Evolutionary conservation across 164 flowering plant species (phyloP).

Genomic region (Magnolia sinica): DNA sequence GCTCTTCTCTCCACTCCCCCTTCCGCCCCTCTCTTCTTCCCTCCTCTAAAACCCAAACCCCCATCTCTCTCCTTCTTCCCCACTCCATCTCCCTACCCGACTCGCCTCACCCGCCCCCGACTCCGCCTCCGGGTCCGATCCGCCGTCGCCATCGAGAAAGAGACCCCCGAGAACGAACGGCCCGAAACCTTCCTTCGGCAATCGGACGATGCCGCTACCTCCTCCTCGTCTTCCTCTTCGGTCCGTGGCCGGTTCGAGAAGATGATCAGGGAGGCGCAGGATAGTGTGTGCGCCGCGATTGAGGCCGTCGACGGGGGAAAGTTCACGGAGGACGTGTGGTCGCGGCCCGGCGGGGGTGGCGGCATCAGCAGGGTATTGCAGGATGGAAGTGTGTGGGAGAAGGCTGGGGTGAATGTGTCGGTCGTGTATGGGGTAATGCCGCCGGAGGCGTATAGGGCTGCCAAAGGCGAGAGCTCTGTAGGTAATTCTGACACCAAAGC

Average conservation of each 20-base stretch:
- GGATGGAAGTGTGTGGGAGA: slow-evolving; percentile 87
- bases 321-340: slow-evolving; percentile 95
- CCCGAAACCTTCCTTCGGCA: slow-evolving; percentile 78
- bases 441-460: slow-evolving; percentile 96
- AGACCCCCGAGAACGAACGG: slow-evolving; percentile 52
- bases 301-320: slow-evolving; percentile 69
- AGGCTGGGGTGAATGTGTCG: slow-evolving; percentile 94
- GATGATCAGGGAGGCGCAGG: slow-evolving; percentile 92
- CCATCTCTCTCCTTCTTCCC: slow-evolving; percentile 11
- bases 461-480: slow-evolving; percentile 39
- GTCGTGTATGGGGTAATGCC: slow-evolving; percentile 98
- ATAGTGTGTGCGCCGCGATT: slow-evolving; percentile 65
- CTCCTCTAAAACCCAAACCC: slow-evolving; percentile 2
- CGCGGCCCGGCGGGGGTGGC: slow-evolving; percentile 95
- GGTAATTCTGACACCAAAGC: slow-evolving; percentile 37
- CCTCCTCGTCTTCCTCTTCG: slow-evolving; percentile 22
- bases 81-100: not conserved
- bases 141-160: slow-evolving; percentile 75
- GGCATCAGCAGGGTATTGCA: slow-evolving; percentile 92
- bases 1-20: slow-evolving; percentile 18
- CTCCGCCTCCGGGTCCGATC: slow-evolving; percentile 16
- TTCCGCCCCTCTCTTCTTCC: slow-evolving; percentile 15
- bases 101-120: not conserved
- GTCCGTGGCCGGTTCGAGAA: slow-evolving; percentile 77
- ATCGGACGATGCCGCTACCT: slow-evolving; percentile 27